Percentiles rank a stretch among this genome's conserved stretches.
phyloP scores from a whole-genome alignment of 805 yeast species.

The Cyberlindnera mycetangii region DNA sequence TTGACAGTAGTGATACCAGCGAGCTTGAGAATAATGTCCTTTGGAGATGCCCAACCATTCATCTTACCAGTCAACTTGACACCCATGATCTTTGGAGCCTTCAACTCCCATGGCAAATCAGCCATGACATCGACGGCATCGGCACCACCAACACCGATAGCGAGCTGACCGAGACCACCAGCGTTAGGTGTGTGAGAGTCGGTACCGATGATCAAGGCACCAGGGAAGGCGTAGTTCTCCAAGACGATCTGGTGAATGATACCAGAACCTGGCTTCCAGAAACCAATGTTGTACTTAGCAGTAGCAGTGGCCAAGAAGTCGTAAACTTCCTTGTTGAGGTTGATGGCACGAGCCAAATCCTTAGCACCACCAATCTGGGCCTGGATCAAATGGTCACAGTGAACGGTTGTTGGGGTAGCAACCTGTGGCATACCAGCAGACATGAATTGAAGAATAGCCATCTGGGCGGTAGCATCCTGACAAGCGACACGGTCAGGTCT shows the following conservation, averaged over 20 bases:
- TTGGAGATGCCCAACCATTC: slow-evolving; percentile 95
- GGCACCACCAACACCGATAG: slow-evolving; percentile 99
- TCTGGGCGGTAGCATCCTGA: slow-evolving; percentile 99
- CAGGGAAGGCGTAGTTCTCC: slow-evolving; percentile 96
- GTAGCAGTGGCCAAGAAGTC: slow-evolving; percentile 92
- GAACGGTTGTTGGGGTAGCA: slow-evolving; percentile 92
- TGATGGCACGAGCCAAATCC: slow-evolving; percentile 79
- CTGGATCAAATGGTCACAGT: slow-evolving; percentile 97
- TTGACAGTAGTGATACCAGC: slow-evolving; percentile 93
- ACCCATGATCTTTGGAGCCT: slow-evolving; percentile 94
- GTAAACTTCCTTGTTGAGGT: slow-evolving; percentile 90
- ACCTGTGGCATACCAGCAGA: slow-evolving; percentile 88
- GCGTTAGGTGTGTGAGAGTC: slow-evolving; percentile 99
- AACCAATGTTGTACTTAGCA: slow-evolving; percentile 92
- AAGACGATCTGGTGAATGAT: slow-evolving; percentile 96
- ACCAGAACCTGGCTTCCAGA: slow-evolving; percentile 99
- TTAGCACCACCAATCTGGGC: slow-evolving; percentile 89
- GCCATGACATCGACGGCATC: slow-evolving; percentile 98
- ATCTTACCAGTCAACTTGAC: slow-evolving; percentile 87
- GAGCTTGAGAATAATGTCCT: slow-evolving; percentile 88
- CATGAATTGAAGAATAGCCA: slow-evolving; percentile 97
- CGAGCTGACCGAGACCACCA: slow-evolving; percentile 97
- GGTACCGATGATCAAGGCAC: slow-evolving; percentile 95
- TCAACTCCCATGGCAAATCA: slow-evolving; percentile 97
- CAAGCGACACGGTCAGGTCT: slow-evolving; percentile 98